phyloP scores from a whole-genome alignment of 73 alveolate genomes.

The Paramecium caudatum region DNA sequence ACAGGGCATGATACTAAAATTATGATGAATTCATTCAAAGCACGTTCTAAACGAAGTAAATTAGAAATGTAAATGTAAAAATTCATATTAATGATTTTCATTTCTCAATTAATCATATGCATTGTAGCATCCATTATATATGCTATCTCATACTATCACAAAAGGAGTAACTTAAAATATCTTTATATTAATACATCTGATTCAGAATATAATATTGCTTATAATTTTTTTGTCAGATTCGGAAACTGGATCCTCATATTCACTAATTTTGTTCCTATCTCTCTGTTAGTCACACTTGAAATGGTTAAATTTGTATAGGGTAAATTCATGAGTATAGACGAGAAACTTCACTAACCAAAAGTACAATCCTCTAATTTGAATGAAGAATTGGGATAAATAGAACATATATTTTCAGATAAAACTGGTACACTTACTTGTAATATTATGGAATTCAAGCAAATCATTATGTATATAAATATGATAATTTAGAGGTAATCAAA shows the following conservation, averaged over 20 bases:
- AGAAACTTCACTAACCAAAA: conserved; percentile 72
- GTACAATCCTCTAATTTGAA: conserved; percentile 72
- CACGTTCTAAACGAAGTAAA: conserved; percentile 66
- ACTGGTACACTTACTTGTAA: conserved; percentile 89
- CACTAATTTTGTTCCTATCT: conserved; percentile 96
- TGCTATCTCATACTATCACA: conserved; percentile 33
- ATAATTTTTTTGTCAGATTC: conserved; percentile 82
- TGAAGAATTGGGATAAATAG: conserved; percentile 86
- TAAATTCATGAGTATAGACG: conserved; percentile 90
- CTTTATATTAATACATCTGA: conserved; percentile 1
- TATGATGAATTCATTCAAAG: conserved; percentile 84
- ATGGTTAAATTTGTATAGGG: conserved; percentile 97
- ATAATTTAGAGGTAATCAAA: conserved; percentile 36
- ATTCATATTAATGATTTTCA: conserved; percentile 48
- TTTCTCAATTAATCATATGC: conserved; percentile 46
- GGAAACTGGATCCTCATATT: conserved; percentile 95
- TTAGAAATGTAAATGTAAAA: conserved; percentile 68
- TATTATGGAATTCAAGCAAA: conserved; percentile 81
- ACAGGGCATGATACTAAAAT: conserved; percentile 95
- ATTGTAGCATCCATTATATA: conserved; percentile 54
- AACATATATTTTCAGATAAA: conserved; percentile 84
- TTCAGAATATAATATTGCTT: conserved; percentile 44
- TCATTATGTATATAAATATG: conserved; percentile 45
- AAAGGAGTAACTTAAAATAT: neutral
- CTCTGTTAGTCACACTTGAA: conserved; percentile 97